phyloP scores from a whole-genome alignment of 2,329 filamentous ascomycete species.

The Pestalotiopsis sp. region DNA sequence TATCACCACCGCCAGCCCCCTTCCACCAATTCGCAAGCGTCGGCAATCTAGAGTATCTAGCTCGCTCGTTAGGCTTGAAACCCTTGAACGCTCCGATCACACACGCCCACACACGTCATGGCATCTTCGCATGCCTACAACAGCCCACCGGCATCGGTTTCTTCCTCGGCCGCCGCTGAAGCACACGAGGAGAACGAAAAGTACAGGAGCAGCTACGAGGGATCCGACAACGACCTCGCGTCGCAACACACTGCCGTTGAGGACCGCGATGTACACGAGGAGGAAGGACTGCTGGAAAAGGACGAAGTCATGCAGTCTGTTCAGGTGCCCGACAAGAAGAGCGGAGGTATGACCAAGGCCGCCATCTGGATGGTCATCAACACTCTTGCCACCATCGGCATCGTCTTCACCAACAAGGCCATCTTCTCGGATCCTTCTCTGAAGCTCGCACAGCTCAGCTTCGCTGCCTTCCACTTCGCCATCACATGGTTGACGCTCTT shows the following conservation, averaged over 20 bases:
- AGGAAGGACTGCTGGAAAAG: slow-evolving; percentile 41
- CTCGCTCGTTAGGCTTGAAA: neutral
- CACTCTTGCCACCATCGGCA: slow-evolving; percentile 64
- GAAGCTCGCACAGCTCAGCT: slow-evolving; percentile 65
- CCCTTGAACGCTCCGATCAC: no score
- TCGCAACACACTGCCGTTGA: slow-evolving; percentile 39
- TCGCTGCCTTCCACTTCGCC: slow-evolving; percentile 70
- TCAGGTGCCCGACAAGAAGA: slow-evolving; percentile 33
- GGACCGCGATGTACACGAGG: slow-evolving; percentile 41
- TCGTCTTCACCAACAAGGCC: slow-evolving; percentile 72
- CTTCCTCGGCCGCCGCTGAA: slow-evolving; percentile 37
- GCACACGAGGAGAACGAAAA: slow-evolving; percentile 37
- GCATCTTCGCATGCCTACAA: slow-evolving; percentile 25
- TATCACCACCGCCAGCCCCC: neutral
- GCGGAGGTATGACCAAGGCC: slow-evolving; percentile 38
- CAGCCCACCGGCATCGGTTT: slow-evolving; percentile 26
- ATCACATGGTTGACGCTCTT: slow-evolving; percentile 68
- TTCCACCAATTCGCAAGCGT: neutral
- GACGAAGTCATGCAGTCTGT: slow-evolving; percentile 32
- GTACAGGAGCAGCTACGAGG: slow-evolving; percentile 31
- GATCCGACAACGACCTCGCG: slow-evolving; percentile 32
- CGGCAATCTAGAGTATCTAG: neutral
- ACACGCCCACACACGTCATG: neutral
- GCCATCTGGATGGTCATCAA: slow-evolving; percentile 63
- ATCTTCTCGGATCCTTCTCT: slow-evolving; percentile 67